phyloP scores from a whole-genome alignment of 495 filamentous ascomycete genomes.

The Tuber borchii region DNA sequence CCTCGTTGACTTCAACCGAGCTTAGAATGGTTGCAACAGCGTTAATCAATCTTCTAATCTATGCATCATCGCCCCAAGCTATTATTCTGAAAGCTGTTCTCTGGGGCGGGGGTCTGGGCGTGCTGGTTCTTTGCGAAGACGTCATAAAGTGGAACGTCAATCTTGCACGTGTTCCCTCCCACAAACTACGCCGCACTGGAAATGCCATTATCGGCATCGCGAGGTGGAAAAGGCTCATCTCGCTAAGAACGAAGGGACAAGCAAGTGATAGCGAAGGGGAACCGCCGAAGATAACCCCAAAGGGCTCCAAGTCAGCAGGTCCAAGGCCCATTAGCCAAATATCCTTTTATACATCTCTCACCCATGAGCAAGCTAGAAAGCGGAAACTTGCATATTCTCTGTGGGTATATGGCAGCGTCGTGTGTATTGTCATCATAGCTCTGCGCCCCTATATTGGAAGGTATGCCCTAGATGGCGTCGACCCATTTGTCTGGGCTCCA shows the following conservation, averaged over 20 bases:
- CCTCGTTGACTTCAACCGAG: conserved; percentile 74
- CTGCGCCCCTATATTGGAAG: conserved; percentile 62
- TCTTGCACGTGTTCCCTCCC: conserved; percentile 79
- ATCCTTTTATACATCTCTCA: conserved; percentile 55
- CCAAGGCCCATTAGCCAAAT: conserved; percentile 14
- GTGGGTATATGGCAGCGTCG: conserved; percentile 64
- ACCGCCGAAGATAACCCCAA: conserved; percentile 11
- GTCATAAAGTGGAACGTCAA: conserved; percentile 80
- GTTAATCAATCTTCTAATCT: conserved; percentile 73
- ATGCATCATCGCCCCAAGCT: conserved; percentile 74
- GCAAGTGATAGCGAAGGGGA: conserved; percentile 37
- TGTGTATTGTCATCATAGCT: conserved; percentile 59
- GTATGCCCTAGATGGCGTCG: conserved; percentile 60
- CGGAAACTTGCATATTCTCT: conserved; percentile 78
- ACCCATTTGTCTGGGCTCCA: conserved; percentile 88
- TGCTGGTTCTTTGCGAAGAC: conserved; percentile 65
- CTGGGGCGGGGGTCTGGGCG: conserved; percentile 76
- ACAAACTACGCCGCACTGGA: conserved; percentile 66
- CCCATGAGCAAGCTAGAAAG: conserved; percentile 63
- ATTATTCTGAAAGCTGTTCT: conserved; percentile 73
- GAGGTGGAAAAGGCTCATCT: conserved; percentile 29
- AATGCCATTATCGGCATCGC: conserved; percentile 30
- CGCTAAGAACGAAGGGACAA: conserved; percentile 20
- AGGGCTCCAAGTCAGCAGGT: background rate
- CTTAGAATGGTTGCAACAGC: conserved; percentile 75